phyloP scores from a whole-genome alignment of 225 moss, liverwort and hornwort species.

The Bryum argenteum region DNA sequence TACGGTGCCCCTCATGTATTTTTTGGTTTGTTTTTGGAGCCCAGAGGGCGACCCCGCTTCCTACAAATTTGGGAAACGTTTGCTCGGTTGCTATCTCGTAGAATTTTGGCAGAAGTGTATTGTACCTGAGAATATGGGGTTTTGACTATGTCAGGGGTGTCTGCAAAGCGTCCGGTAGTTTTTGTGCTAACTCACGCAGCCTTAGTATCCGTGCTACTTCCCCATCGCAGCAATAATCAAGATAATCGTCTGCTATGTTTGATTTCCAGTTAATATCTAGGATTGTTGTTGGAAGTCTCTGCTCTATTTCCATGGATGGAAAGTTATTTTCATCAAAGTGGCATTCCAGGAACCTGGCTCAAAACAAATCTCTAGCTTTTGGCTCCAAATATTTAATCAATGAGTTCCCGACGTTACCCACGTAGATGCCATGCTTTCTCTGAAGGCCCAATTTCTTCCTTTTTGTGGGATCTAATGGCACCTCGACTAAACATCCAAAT shows the following conservation, averaged over 20 bases:
- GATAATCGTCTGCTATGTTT: not conserved
- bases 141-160: too few species aligned
- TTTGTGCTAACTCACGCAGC: too few species aligned
- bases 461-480: not conserved
- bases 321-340: constrained; percentile 1
- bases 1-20: too few species aligned
- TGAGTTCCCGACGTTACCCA: not conserved
- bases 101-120: too few species aligned
- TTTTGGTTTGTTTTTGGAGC: too few species aligned
- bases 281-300: not conserved
- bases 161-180: too few species aligned
- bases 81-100: too few species aligned
- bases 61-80: too few species aligned
- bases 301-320: constrained; percentile 7
- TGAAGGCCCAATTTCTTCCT: not conserved
- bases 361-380: not conserved
- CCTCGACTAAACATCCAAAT: not conserved
- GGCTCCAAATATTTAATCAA: constrained; percentile 10
- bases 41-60: too few species aligned
- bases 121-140: too few species aligned
- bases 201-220: too few species aligned
- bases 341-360: not conserved
- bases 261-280: constrained; percentile 13
- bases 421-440: not conserved
- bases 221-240: constrained; percentile 13